Conservation (phyloP, 441 rosid genomes). For the Pelargonium citronellum region DNA sequence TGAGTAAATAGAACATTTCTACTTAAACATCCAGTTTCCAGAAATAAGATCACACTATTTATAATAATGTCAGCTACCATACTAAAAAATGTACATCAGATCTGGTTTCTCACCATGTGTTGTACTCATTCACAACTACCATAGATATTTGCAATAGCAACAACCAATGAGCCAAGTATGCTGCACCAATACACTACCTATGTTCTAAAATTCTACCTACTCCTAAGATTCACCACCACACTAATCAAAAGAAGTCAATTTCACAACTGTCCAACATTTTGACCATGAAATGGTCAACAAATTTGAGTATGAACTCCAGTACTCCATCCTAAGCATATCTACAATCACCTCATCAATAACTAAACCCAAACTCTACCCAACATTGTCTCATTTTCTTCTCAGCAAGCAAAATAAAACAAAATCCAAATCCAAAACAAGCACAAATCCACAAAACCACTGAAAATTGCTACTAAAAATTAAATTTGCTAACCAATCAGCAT, state of each 20-base stretch:
- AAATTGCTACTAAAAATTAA: neutral
- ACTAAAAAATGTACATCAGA: neutral
- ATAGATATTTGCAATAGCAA: neutral
- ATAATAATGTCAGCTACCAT: neutral
- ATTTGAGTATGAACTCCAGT: neutral
- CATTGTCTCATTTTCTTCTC: neutral
- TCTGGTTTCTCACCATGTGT: neutral
- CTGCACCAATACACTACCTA: neutral
- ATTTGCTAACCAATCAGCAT: neutral
- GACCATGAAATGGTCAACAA: neutral
- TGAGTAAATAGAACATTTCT: neutral
- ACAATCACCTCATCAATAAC: conserved; percentile 1
- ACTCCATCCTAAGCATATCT: too few species aligned
- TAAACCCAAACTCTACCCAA: neutral
- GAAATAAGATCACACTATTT: neutral
- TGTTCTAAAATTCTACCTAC: neutral
- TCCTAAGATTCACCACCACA: neutral
- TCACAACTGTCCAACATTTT: neutral
- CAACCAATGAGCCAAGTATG: neutral
- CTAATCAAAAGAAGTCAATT: neutral
- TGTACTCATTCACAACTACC: neutral
- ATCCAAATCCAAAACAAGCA: neutral
- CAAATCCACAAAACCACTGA: neutral
- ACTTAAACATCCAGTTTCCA: neutral
- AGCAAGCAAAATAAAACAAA: neutral